Evolutionary conservation across 352 stramenopile species (phyloP).

Genomic region (Globisporangium lucens): DNA sequence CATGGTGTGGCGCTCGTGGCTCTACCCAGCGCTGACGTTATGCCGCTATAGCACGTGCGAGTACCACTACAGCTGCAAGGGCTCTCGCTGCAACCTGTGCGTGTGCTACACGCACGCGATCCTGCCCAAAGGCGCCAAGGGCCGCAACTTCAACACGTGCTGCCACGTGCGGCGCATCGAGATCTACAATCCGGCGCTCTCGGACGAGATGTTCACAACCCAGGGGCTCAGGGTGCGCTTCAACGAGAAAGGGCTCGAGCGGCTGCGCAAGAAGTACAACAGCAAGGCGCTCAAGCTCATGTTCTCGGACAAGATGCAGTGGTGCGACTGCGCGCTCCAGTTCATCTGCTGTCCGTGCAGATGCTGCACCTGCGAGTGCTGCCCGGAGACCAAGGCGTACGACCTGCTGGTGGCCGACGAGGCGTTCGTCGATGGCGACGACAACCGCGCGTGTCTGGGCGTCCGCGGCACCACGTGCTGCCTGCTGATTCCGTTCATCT

Average conservation of each 20-base stretch:
- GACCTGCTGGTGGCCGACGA: conserved; percentile 11
- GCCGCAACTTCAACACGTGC: conserved; percentile 12
- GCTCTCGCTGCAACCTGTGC: not conserved
- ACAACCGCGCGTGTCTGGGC: not conserved
- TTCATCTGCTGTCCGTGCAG: conserved; percentile 12
- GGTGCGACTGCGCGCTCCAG: conserved; percentile 11
- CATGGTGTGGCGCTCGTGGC: not conserved
- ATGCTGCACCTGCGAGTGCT: conserved; percentile 1
- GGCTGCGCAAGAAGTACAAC: conserved; percentile 9
- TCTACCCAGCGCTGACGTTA: not conserved
- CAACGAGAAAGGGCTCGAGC: conserved; percentile 8
- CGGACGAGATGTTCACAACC: conserved; percentile 11
- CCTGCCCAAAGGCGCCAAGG: conserved; percentile 3
- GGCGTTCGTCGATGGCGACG: conserved; percentile 6
- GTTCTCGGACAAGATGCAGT: conserved; percentile 11
- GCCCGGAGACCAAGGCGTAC: conserved; percentile 1
- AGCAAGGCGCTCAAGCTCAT: conserved; percentile 13
- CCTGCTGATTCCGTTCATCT: not conserved
- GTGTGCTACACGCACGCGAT: conserved; percentile 9
- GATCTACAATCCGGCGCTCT: not conserved
- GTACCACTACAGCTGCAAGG: conserved; percentile 8
- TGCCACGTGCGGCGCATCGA: conserved; percentile 7
- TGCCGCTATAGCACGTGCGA: not conserved
- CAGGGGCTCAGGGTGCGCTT: conserved; percentile 9
- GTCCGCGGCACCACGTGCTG: conserved; percentile 3